phyloP scores from a whole-genome alignment of 164 flowering plant genomes.

The grape (Vitis vinifera) region ASM3070453v1 NC_081819.1:17977001-17977500 shows the following conservation, averaged over 20 bases:
- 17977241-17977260: conserved; percentile 77
- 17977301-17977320: conserved; percentile 77
- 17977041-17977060: conserved; percentile 23
- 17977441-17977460: conserved; percentile 45
- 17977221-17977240: conserved; percentile 86
- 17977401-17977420: conserved; percentile 88
- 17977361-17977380: conserved; percentile 74
- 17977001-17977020: conserved; percentile 20
- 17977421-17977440: conserved; percentile 87
- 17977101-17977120: conserved; percentile 18
- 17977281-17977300: conserved; percentile 97
- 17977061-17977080: conserved; percentile 36
- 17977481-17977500: conserved; percentile 42
- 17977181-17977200: conserved; percentile 10
- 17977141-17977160: conserved; percentile 16
- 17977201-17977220: conserved; percentile 66
- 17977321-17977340: conserved; percentile 62
- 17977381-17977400: conserved; percentile 81
- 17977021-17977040: conserved; percentile 19
- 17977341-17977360: conserved; percentile 60
- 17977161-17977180: conserved; percentile 47
- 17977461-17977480: conserved; percentile 29
- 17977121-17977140: conserved; percentile 6
- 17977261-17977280: conserved; percentile 79
- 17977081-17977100: conserved; percentile 47